Conservation (phyloP, 1,284 basidiomycete genomes). For the Sporisorium iseilematis-ciliati region DNA sequence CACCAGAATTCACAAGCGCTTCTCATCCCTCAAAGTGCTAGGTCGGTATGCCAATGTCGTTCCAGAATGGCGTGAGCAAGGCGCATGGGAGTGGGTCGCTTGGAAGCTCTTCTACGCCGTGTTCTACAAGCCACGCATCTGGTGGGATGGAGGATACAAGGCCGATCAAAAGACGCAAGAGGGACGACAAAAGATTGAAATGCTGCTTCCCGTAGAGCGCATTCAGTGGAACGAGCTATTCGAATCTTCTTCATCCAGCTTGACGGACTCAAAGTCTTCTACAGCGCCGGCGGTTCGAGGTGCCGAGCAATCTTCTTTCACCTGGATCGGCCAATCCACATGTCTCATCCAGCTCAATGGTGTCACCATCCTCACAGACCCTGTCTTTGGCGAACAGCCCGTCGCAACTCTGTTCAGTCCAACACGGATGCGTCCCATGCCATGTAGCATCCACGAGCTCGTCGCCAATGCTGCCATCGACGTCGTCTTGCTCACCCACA, state of each 20-base stretch:
- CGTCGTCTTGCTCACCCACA: conserved; percentile 72
- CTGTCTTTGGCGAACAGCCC: conserved; percentile 72
- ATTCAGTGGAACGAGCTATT: conserved; percentile 52
- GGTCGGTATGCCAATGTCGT: conserved; percentile 71
- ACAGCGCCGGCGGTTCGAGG: conserved; percentile 1
- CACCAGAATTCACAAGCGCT: conserved; percentile 70
- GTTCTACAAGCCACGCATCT: conserved; percentile 56
- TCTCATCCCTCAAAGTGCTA: conserved; percentile 52
- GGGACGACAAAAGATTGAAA: conserved; percentile 42
- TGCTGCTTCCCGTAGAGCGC: conserved; percentile 50
- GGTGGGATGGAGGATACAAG: conserved; percentile 66
- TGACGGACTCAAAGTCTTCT: background rate
- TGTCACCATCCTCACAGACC: conserved; percentile 73
- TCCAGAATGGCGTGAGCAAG: conserved; percentile 73
- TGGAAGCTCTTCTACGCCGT: conserved; percentile 55
- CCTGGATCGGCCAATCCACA: conserved; percentile 62
- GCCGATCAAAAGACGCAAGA: conserved; percentile 42
- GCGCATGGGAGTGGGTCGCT: conserved; percentile 67
- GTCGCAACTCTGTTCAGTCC: conserved; percentile 71
- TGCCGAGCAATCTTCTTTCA: conserved; percentile 44
- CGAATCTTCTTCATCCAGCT: background rate
- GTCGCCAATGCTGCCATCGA: conserved; percentile 68
- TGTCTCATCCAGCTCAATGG: conserved; percentile 72
- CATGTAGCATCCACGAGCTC: conserved; percentile 71
- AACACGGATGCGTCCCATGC: conserved; percentile 70